Percentiles rank a stretch among this genome's conserved stretches.
phyloP scores from a whole-genome alignment of 805 yeast genomes.

The Kodamaea jinghongensis region DNA sequence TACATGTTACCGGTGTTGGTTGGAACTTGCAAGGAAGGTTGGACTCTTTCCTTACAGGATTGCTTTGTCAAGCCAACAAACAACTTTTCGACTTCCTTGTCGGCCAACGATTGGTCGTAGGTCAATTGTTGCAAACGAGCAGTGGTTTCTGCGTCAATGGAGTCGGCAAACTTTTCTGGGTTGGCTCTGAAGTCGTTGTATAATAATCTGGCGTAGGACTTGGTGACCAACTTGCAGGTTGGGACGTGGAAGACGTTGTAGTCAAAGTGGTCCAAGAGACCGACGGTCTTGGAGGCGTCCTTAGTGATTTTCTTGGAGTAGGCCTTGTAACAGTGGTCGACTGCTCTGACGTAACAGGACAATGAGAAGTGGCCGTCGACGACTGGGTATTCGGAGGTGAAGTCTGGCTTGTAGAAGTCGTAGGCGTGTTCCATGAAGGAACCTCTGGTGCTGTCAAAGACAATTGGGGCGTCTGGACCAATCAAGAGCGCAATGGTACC shows the following conservation, averaged over 20 bases:
- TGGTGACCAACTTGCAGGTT: slow-evolving; percentile 90
- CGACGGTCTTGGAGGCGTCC: slow-evolving; percentile 50
- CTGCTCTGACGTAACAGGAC: slow-evolving; percentile 89
- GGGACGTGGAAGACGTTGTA: slow-evolving; percentile 98
- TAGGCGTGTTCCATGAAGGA: slow-evolving; percentile 95
- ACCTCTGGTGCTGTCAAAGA: slow-evolving; percentile 85
- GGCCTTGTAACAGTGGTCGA: slow-evolving; percentile 79
- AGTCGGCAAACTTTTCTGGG: slow-evolving; percentile 52
- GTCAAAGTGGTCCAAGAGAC: slow-evolving; percentile 71
- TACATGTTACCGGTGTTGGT: slow-evolving; percentile 98
- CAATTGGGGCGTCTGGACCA: slow-evolving; percentile 98
- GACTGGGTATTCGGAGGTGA: slow-evolving; percentile 92
- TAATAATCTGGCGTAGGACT: slow-evolving; percentile 87
- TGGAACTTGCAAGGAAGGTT: slow-evolving; percentile 80
- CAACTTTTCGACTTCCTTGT: slow-evolving; percentile 78
- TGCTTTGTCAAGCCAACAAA: slow-evolving; percentile 78
- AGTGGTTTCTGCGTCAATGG: slow-evolving; percentile 49
- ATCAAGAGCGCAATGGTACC: slow-evolving; percentile 92
- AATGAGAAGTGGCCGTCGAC: slow-evolving; percentile 97
- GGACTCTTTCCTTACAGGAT: slow-evolving; percentile 62
- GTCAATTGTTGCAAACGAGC: slow-evolving; percentile 49
- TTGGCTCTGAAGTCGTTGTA: slow-evolving; percentile 82
- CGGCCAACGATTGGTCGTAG: slow-evolving; percentile 77
- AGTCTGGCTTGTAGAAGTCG: slow-evolving; percentile 97
- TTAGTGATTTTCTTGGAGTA: slow-evolving; percentile 71